Conservation (phyloP, 495 filamentous ascomycete genomes). For the Elaphomyces granulatus region DNA sequence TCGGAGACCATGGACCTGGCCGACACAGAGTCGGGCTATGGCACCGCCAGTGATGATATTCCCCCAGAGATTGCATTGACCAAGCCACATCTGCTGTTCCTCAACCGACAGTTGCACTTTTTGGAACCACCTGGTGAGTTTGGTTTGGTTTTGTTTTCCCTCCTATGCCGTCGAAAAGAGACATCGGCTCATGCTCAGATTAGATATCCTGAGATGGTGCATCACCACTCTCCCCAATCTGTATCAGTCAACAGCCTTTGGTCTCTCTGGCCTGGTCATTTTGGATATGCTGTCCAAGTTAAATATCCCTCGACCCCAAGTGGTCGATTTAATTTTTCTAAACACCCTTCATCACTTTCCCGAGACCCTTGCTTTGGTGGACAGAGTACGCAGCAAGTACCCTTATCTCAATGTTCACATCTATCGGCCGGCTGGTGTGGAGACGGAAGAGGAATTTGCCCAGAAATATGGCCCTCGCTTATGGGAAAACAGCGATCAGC, state of each 20-base stretch:
- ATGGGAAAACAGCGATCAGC: conserved; percentile 73
- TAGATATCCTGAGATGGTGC: conserved; percentile 86
- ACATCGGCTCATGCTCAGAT: not conserved
- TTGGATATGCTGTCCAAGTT: conserved; percentile 90
- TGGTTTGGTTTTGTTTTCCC: too few relatives aligned
- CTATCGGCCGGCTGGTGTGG: conserved; percentile 66
- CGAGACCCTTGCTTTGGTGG: conserved; percentile 74
- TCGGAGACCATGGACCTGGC: conserved; percentile 23
- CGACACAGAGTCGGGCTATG: conserved; percentile 77
- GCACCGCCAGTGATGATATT: conserved; percentile 47
- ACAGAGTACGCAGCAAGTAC: conserved; percentile 62
- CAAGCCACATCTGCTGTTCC: conserved; percentile 70
- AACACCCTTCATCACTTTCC: conserved; percentile 93
- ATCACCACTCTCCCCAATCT: conserved; percentile 78
- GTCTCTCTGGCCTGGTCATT: conserved; percentile 83
- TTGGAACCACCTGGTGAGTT: conserved; percentile 57
- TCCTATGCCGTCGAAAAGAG: not conserved
- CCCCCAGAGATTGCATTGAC: conserved; percentile 74
- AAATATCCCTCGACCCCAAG: conserved; percentile 47
- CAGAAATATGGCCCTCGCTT: conserved; percentile 65
- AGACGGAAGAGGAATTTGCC: conserved; percentile 62
- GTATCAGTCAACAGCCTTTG: conserved; percentile 96
- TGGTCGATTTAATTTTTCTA: conserved; percentile 87
- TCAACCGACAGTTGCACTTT: conserved; percentile 76
- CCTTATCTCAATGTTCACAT: conserved; percentile 67